Evolutionary conservation across 1,284 basidiomycete genomes (phyloP).

Genomic region (Coniferiporia sulphurascens): DNA sequence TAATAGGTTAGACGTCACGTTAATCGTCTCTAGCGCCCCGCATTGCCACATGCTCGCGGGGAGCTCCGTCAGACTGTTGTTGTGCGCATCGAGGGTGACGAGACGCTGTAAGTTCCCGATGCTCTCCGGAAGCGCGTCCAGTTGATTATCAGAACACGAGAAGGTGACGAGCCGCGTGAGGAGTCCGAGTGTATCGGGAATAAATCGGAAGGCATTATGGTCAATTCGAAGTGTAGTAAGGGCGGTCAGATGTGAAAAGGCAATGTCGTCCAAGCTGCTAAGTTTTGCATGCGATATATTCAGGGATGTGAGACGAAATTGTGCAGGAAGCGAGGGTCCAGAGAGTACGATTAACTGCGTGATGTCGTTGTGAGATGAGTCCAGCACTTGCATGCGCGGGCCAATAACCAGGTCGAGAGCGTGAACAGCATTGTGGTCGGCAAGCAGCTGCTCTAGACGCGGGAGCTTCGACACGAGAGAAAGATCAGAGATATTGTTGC

Average conservation of each 20-base stretch:
- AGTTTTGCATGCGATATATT: conserved; percentile 92
- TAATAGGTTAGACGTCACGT: conserved; percentile 87
- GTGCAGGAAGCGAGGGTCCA: conserved; percentile 45
- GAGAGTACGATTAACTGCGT: conserved; percentile 72
- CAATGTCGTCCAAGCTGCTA: conserved; percentile 73
- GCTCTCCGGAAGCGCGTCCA: conserved; percentile 72
- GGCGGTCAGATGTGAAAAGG: conserved; percentile 70
- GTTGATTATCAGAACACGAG: conserved; percentile 87
- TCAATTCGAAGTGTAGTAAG: conserved; percentile 73
- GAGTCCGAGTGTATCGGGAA: conserved; percentile 79
- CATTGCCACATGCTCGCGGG: conserved; percentile 86
- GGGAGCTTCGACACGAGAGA: conserved; percentile 67
- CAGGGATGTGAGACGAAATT: conserved; percentile 72
- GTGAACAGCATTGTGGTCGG: conserved; percentile 80
- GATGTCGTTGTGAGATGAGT: conserved; percentile 77
- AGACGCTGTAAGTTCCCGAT: conserved; percentile 79
- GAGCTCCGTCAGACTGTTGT: conserved; percentile 83
- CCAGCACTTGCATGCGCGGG: conserved; percentile 53
- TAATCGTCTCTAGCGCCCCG: conserved; percentile 68
- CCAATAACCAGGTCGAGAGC: conserved; percentile 76
- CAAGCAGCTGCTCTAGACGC: conserved; percentile 59
- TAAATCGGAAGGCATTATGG: conserved; percentile 82
- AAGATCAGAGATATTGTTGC: conserved; percentile 80
- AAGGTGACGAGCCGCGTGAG: conserved; percentile 70
- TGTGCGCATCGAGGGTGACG: conserved; percentile 81